These are phyloP conservation scores for Fusarium sarcochroum DNA, from an alignment of 2,329 filamentous ascomycete genomes.

Conservation along the genomic window DNA sequence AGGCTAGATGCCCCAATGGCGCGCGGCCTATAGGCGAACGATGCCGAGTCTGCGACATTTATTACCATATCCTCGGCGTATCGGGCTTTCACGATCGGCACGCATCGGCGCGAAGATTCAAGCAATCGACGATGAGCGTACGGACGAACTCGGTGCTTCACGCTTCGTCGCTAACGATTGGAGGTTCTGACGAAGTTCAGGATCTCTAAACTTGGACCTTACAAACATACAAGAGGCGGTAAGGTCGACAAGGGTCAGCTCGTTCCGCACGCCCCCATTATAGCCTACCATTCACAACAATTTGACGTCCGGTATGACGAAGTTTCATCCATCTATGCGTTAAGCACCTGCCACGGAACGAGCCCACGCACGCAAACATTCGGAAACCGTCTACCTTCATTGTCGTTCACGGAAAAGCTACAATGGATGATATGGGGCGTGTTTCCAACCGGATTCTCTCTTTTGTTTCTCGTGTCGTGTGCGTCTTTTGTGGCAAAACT, in stretches of 20 bases:
- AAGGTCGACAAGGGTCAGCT: conserved; percentile 19
- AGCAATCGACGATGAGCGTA: conserved; percentile 23
- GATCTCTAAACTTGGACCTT: neutral
- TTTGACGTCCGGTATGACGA: conserved; percentile 6
- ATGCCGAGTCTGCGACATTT: conserved; percentile 32
- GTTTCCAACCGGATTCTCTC: conserved; percentile 6
- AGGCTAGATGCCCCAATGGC: conserved; percentile 19
- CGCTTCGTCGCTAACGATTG: conserved; percentile 4
- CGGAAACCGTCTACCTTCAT: neutral
- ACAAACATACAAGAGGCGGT: conserved; percentile 18
- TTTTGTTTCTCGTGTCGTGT: neutral
- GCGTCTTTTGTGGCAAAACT: conserved; percentile 29
- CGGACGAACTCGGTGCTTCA: conserved; percentile 4
- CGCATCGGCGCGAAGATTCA: conserved; percentile 22
- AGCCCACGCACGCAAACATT: conserved; percentile 2
- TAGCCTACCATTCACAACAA: neutral
- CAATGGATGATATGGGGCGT: neutral
- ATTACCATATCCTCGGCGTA: neutral
- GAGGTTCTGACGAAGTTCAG: neutral
- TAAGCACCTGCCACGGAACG: conserved; percentile 12
- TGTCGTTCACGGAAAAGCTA: neutral
- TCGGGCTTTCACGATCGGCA: conserved; percentile 22
- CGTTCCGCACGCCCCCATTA: conserved; percentile 9
- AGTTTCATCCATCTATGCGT: conserved; percentile 2
- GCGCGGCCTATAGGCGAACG: conserved; percentile 20